Conservation (phyloP, 345 rosid species). For the Trapa incisa region DNA sequence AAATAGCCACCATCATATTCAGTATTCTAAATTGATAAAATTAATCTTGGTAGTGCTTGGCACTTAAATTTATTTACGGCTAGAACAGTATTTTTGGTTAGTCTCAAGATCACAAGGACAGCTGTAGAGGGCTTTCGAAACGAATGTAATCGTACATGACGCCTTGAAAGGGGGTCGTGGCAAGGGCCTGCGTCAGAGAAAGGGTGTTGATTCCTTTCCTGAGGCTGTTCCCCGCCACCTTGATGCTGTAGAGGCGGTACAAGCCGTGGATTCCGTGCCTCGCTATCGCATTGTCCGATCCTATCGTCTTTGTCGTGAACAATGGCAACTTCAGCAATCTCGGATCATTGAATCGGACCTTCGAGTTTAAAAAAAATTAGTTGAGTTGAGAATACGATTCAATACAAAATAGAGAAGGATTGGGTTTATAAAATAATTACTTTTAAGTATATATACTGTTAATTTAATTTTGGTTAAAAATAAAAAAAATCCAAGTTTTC, state of each 20-base stretch:
- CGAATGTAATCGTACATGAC: background rate
- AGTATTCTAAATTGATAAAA: too few species aligned
- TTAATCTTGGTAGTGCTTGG: too few species aligned
- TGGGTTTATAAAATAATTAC: too few species aligned
- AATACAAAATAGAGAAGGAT: too few species aligned
- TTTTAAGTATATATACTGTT: too few species aligned
- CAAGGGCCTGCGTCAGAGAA: slow-evolving; percentile 21
- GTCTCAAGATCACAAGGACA: background rate
- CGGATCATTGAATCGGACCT: slow-evolving; percentile 11
- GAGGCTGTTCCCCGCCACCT: slow-evolving; percentile 11
- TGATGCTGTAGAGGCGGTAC: slow-evolving; percentile 18
- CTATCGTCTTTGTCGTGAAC: slow-evolving; percentile 17
- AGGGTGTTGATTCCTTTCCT: slow-evolving; percentile 15
- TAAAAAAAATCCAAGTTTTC: too few species aligned
- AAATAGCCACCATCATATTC: too few species aligned
- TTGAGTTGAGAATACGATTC: too few species aligned
- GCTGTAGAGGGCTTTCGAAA: background rate
- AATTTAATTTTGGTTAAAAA: too few species aligned
- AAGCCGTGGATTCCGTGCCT: slow-evolving; percentile 31
- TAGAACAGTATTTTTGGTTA: background rate
- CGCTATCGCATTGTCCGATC: slow-evolving; percentile 34
- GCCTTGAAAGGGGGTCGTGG: slow-evolving; percentile 8
- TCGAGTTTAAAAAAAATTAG: background rate
- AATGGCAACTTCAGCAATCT: background rate
- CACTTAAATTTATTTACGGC: too few species aligned